Base-by-base conservation (phyloP, 2,329 filamentous ascomycete genomes). In the Cytospora piceae region DNA sequence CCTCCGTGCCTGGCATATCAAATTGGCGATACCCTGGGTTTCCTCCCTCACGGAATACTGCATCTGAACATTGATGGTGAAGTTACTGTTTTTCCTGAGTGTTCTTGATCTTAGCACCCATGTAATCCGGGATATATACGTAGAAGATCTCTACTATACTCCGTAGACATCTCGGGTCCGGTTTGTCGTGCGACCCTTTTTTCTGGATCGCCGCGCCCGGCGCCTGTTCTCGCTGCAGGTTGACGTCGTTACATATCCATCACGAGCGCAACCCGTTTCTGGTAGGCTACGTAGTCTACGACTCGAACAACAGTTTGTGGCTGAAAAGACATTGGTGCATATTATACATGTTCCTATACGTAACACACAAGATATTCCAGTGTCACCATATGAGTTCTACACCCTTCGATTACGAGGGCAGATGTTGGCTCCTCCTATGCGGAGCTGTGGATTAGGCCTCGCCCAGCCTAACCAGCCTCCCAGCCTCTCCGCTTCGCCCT, bases 181-280 rank as follows among this genome's bases (percentile, higher is more conserved):
- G 15, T n/a, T n/a, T 22, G n/a, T 24, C n/a, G 24, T 49, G n/a
- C 22, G n/a, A 49, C 39, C 39, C 20, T 42, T 42, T 42, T 24
- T 49, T 24, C 46, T 5, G 14, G 46, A 24, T 24, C 22, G 46
- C n/a, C 46, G 8, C n/a, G 22, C 46, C 9, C 46, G 20, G 46
- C 46, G 46, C 46, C 46, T 24, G 53, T 52, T 57, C n/a, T 29
- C 51, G n/a, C 53, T 65, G 63, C 63, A 61, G 56, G 29, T 59
- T 65, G 63, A 65, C 63, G 63, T 65, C 63, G 63, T 51, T 57
- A 29, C 46, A 51, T 53, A 52, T 24, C n/a, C n/a, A 49, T n/a
- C 46, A 49, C 46, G 22, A 14, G n/a, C 4, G n/a, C 46, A 49
- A n/a, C 46, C 29, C 29, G 51, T 53, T 54, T 57, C 53, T 63